phyloP scores from a whole-genome alignment of 129 eudicot species.

The Pulicaria dysenterica region DNA sequence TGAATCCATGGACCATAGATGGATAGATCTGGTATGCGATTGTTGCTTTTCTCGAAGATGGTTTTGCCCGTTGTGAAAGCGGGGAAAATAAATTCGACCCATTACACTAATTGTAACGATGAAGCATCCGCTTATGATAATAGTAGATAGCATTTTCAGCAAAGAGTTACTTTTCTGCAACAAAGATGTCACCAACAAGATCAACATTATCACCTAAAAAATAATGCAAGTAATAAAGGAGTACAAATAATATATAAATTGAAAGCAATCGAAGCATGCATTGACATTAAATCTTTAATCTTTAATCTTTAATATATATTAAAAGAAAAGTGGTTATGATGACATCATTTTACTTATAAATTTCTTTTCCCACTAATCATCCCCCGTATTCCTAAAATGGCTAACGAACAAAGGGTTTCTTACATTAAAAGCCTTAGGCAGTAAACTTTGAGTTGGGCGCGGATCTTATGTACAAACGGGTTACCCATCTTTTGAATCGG shows the following conservation, averaged over 20 bases:
- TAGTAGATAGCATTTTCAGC: conserved; percentile 48
- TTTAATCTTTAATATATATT: too few relatives aligned
- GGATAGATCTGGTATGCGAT: conserved; percentile 45
- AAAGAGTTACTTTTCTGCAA: conserved; percentile 58
- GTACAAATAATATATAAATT: background rate
- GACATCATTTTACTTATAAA: too few relatives aligned
- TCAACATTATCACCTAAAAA: conserved; percentile 5
- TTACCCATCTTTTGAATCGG: too few relatives aligned
- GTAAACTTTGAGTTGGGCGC: too few relatives aligned
- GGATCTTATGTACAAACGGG: too few relatives aligned
- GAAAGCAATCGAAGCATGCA: too few relatives aligned
- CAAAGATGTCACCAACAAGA: conserved; percentile 18
- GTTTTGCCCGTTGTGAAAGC: conserved; percentile 43
- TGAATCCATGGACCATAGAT: conserved; percentile 48
- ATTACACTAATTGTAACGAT: conserved; percentile 52
- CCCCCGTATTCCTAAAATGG: too few relatives aligned
- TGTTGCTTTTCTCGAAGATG: conserved; percentile 32
- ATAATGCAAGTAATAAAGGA: background rate
- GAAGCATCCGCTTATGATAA: conserved; percentile 56
- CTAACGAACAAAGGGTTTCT: too few relatives aligned
- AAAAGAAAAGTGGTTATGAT: too few relatives aligned
- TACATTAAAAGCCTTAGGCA: too few relatives aligned
- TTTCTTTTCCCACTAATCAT: too few relatives aligned
- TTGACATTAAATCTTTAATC: too few relatives aligned
- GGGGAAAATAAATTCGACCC: conserved; percentile 48